Evolutionary conservation across 768 basidiomycete genomes (phyloP).

Genomic region (Mycena olivaceomarginata): DNA sequence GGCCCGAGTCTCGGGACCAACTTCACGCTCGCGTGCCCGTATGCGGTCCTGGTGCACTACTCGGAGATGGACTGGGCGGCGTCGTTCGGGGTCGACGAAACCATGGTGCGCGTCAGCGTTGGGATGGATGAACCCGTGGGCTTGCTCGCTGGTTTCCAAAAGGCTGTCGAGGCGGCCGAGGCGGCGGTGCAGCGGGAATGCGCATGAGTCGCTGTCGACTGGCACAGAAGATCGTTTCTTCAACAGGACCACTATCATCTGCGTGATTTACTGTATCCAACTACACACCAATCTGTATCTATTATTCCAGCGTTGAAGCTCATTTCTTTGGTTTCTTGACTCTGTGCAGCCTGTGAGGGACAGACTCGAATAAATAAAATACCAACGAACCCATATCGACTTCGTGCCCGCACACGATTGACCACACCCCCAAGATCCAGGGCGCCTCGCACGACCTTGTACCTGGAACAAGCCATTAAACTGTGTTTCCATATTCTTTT

Average conservation of each 20-base stretch:
- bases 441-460: constrained; percentile 96
- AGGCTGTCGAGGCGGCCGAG: constrained; percentile 87
- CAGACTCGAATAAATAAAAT: not conserved
- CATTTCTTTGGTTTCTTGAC: constrained; percentile 94
- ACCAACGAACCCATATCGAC: constrained; percentile 89
- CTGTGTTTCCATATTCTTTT: not conserved
- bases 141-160: constrained; percentile 75
- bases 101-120: constrained; percentile 92
- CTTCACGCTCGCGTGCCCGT: constrained; percentile 96
- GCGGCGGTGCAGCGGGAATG: constrained; percentile 20
- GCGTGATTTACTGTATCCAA: constrained; percentile 63
- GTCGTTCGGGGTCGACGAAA: constrained; percentile 88
- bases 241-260: constrained; percentile 56
- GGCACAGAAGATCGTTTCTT: constrained; percentile 46
- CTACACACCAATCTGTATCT: constrained; percentile 54
- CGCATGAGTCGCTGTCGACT: constrained; percentile 17
- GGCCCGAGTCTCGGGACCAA: constrained; percentile 96
- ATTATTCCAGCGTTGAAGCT: constrained; percentile 33
- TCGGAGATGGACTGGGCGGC: constrained; percentile 94
- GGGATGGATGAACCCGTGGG: constrained; percentile 86
- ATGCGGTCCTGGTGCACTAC: constrained; percentile 94
- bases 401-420: constrained; percentile 86
- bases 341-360: constrained; percentile 49
- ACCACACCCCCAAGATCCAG: constrained; percentile 95
- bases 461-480: constrained; percentile 68